These are phyloP conservation scores for Mallotus nudiflorus DNA, from an alignment of 345 rosid species.

Conservation along the genomic window DNA sequence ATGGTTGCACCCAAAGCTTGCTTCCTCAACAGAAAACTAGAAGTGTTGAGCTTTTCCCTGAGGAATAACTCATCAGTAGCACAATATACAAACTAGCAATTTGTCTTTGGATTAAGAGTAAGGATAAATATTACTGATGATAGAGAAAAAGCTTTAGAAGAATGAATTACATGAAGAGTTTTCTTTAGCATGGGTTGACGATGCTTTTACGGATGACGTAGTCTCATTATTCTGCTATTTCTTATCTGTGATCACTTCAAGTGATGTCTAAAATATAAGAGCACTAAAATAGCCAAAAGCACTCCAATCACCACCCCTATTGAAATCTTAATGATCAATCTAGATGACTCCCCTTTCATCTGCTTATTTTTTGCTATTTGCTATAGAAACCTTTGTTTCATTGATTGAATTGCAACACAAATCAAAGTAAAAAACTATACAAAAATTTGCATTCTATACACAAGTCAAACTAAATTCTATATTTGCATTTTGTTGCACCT, in stretches of 20 bases:
- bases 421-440: constrained; percentile 18
- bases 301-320: constrained; percentile 93
- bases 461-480: constrained; percentile 7
- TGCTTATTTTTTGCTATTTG: constrained; percentile 28
- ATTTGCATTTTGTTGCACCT: background rate
- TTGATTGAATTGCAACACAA: constrained; percentile 42
- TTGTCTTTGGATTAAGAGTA: constrained; percentile 51
- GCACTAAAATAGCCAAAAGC: constrained; percentile 59
- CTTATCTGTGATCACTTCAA: constrained; percentile 85
- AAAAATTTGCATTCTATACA: background rate
- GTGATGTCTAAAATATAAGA: constrained; percentile 61
- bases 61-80: constrained; percentile 70
- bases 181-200: constrained; percentile 3
- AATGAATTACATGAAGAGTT: background rate
- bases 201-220: background rate
- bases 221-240: constrained; percentile 18
- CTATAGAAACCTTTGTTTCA: constrained; percentile 45
- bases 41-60: constrained; percentile 49
- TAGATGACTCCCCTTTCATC: constrained; percentile 81
- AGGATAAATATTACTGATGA: background rate
- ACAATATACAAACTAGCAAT: constrained; percentile 66
- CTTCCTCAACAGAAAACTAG: constrained; percentile 61
- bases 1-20: constrained; percentile 85
- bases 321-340: constrained; percentile 84
- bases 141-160: background rate